A percentile compares a stretch with the other conserved stretches of the same genome.
Conservation (phyloP, 1,139 yeast species). For the Williopsis jadinii region DNA sequence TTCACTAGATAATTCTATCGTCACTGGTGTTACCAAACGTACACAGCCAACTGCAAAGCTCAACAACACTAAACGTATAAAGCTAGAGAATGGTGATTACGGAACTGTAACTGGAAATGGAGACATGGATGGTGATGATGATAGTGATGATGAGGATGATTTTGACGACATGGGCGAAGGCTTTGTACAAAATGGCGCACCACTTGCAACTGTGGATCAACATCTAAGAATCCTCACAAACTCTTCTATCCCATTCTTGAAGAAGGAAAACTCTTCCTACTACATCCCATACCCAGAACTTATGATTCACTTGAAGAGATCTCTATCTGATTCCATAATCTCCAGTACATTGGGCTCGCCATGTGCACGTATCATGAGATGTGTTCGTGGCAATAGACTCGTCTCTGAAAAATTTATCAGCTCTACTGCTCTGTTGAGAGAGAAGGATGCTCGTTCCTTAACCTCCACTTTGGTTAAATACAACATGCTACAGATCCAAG, state of each 20-base stretch:
- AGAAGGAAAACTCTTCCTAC: conserved; percentile 32
- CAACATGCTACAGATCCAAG: conserved; percentile 71
- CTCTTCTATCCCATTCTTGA: conserved; percentile 38
- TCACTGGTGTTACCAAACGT: conserved; percentile 30
- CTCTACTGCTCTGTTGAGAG: conserved; percentile 67
- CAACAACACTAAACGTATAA: conserved; percentile 30
- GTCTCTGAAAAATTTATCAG: conserved; percentile 84
- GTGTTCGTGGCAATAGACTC: conserved; percentile 58
- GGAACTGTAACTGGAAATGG: conserved; percentile 8
- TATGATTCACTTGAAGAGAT: conserved; percentile 40
- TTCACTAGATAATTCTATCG: conserved; percentile 45
- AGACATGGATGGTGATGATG: conserved; percentile 19
- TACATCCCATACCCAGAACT: conserved; percentile 39
- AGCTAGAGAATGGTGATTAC: conserved; percentile 34
- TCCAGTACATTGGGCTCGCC: conserved; percentile 51
- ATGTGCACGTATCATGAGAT: conserved; percentile 58
- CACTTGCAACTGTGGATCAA: conserved; percentile 29
- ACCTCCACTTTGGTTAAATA: conserved; percentile 48
- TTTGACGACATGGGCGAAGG: conserved; percentile 21
- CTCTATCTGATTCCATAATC: conserved; percentile 55
- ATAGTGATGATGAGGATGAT: conserved; percentile 19
- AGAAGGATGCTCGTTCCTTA: conserved; percentile 65
- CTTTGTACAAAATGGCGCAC: conserved; percentile 21
- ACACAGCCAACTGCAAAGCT: conserved; percentile 17
- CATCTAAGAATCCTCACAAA: conserved; percentile 48